Percentiles rank a stretch among this genome's conserved stretches.
These are phyloP conservation scores for Yamadazyma dendronema DNA, from an alignment of 1,139 yeast species.

Conservation along the genomic window DNA sequence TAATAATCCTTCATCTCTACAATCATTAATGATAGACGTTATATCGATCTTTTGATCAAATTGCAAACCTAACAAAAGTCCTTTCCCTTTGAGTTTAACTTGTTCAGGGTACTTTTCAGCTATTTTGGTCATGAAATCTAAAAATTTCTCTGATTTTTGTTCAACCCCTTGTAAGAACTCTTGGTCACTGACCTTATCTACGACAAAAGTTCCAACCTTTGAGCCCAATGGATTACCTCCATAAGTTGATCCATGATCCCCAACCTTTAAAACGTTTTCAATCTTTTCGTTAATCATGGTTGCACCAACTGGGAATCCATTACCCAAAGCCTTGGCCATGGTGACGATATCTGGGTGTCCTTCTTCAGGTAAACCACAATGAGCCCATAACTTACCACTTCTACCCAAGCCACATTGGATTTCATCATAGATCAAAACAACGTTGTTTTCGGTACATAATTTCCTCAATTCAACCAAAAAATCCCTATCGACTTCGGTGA, in stretches of 20 bases:
- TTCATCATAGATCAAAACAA: slow-evolving; percentile 85
- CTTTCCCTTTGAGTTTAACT: slow-evolving; percentile 78
- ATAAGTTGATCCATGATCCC: slow-evolving; percentile 97
- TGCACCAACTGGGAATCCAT: slow-evolving; percentile 98
- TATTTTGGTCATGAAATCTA: slow-evolving; percentile 49
- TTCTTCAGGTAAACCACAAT: slow-evolving; percentile 62
- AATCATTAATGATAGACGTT: slow-evolving; percentile 58
- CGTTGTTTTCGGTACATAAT: slow-evolving; percentile 69
- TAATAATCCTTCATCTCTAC: slow-evolving; percentile 77
- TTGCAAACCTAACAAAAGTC: slow-evolving; percentile 82
- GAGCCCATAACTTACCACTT: slow-evolving; percentile 94
- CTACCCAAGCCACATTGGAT: slow-evolving; percentile 97
- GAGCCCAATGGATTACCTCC: slow-evolving; percentile 97
- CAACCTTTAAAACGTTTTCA: slow-evolving; percentile 70
- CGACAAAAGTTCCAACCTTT: slow-evolving; percentile 73
- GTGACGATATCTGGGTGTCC: slow-evolving; percentile 95
- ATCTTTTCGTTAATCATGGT: slow-evolving; percentile 81
- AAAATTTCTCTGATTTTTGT: slow-evolving; percentile 55
- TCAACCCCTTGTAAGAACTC: slow-evolving; percentile 60
- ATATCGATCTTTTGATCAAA: slow-evolving; percentile 60
- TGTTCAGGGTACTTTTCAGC: slow-evolving; percentile 59
- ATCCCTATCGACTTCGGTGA: slow-evolving; percentile 61
- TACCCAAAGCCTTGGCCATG: slow-evolving; percentile 93
- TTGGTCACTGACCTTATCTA: slow-evolving; percentile 61
- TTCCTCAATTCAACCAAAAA: slow-evolving; percentile 66